Conservation (phyloP, 2,329 filamentous ascomycete species). For the Colletotrichum sp. region DNA sequence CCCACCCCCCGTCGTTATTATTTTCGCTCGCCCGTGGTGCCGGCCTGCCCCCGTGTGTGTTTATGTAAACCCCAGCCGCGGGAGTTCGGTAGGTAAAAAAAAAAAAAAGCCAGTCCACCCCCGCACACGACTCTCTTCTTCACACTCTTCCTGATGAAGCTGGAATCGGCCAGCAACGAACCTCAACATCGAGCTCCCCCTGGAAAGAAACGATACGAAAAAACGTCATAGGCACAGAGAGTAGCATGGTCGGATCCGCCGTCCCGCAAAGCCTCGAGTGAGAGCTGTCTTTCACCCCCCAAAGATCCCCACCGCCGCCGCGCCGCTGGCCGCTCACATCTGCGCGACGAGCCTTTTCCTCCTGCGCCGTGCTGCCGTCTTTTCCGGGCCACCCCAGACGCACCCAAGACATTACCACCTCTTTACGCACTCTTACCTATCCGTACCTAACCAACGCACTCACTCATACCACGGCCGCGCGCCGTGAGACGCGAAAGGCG, state of each 20-base stretch:
- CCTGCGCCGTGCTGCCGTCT: background rate
- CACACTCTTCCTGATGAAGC: background rate
- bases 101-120: background rate
- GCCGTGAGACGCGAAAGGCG: background rate
- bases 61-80: too few relatives aligned
- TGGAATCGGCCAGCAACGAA: background rate
- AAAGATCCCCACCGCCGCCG: background rate
- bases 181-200: background rate
- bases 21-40: too few relatives aligned
- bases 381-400: background rate
- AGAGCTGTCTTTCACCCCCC: background rate
- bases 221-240: background rate
- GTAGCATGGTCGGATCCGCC: background rate
- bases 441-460: background rate
- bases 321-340: background rate
- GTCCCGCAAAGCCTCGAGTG: background rate
- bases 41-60: too few relatives aligned
- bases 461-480: background rate
- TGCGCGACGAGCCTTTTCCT: slow-evolving; percentile 1
- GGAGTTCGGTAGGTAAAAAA: too few relatives aligned
- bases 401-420: background rate
- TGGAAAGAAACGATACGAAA: background rate
- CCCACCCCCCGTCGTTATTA: too few relatives aligned
- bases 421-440: background rate
- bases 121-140: background rate